Base-by-base conservation (phyloP, 371 early-diverging fungal genomes). In the Lichtheimia corymbifera region DNA sequence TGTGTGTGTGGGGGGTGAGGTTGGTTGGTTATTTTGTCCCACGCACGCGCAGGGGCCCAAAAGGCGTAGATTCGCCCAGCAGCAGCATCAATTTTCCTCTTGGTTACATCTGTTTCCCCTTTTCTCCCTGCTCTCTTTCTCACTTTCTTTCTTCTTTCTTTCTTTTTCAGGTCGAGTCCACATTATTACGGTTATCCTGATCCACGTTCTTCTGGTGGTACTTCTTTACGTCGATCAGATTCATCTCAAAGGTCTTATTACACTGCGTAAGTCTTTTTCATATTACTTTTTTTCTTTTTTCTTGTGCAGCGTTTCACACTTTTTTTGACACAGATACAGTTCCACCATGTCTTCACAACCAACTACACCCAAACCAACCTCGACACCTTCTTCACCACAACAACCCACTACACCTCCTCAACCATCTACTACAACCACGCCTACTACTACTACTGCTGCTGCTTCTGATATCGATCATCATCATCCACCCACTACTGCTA, bases 281-380 rank as follows among this genome's bases (percentile, higher is more conserved):
- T 22, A 22, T 50, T 27, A n/a, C 52, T 15, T 15, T 15, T 15
- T 13, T 28, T 2, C 52, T 25, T 4, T 53, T 20, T 17, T 28
- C 18, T 44, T 47, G 27, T 59, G 50, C 45, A 18, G 13, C 57
- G 57, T 57, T 44, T 15, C 57, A 55, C 55, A n/a, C 25, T 17
- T 24, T 14, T 53, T 61, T 62, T 62, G 50, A 62, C 62, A 62
- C 54, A 22, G 25, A 41, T 41, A 14, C 30, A 55, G 57, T 56
- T 55, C 44, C 57, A 60, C 55, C 56, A 65, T 65, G 65, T 65
- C 65, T 24, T 62, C 62, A 20, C 65, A 65, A 43, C 65, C 65
- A 5, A 61, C 65, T 6, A 65, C 65, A n/a, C 65, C 65, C n/a
- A 52, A 54, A 55, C 65, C 65, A 14, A 24, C 57, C 25, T 25